Evolutionary conservation across 352 stramenopile species (phyloP), one percentile per base, ranked within the genome.

Genomic region (Phytophthora boehmeriae): DNA sequence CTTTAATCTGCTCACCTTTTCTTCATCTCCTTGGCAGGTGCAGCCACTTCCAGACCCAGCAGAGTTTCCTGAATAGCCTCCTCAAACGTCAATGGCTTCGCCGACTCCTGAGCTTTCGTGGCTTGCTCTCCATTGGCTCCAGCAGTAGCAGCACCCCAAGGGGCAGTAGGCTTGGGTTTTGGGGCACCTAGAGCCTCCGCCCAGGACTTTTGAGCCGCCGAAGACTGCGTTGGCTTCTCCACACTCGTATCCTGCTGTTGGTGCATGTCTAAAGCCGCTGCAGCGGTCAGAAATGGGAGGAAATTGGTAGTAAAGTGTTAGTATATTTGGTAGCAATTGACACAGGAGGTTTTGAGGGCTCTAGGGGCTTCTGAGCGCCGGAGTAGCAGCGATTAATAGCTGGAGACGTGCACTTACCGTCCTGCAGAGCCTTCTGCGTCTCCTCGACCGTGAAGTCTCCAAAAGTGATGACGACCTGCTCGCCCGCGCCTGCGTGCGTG

Each of bases 371-470:
- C 47, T 10, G 23, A 36, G 17, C 1, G 22, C 42, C 8, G 42
- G 19, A n/a, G 4, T 25, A 17, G n/a, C 39, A 22, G 8, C 6
- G 17, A 8, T 23, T 8, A n/a, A 1, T 27, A 13, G 39, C 11
- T 23, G 6, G 25, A 30, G 25, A 30, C 25, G 3, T 30, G 25
- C 34, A 8, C 54, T 5, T 63, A 89, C 80, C 76, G 59, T 80
- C 59, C 36, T 78, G 63, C 25, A 88, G 54, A 46, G 71, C 69
- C 13, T 70, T 57, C 44, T 80, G 59, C 14, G 76, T 87, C 51
- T 94, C 86, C 62, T 90, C 86, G 8, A 77, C 23, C 16, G 86
- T 89, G 34, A 95, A 95, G 54, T 95, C 86, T 32, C 86, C 86
- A 51, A 94, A 94, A 45, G 68, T 88, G 68, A 93, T 86, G 28